Percentiles rank a stretch among this genome's conserved stretches.
Conservation (phyloP, 2,329 filamentous ascomycete species). For the Chaetomium olivaceum region DNA sequence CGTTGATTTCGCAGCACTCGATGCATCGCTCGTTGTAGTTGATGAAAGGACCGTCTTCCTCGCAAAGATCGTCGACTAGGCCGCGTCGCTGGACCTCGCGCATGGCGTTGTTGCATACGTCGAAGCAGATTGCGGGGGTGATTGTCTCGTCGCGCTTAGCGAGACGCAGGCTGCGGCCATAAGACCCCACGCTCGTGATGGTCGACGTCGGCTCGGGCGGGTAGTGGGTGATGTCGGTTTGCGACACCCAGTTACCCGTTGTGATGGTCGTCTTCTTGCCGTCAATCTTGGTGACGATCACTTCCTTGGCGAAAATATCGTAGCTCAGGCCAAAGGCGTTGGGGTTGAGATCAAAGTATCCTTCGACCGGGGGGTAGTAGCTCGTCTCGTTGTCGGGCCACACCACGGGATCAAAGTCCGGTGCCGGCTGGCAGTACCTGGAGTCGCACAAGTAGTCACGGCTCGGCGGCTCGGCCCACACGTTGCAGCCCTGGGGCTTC, state of each 20-base stretch:
- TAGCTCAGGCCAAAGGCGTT: slow-evolving; percentile 62
- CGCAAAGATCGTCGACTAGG: slow-evolving; percentile 51
- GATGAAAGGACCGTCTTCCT: slow-evolving; percentile 46
- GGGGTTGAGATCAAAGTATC: slow-evolving; percentile 67
- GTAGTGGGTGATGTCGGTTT: slow-evolving; percentile 49
- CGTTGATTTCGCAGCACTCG: too few species aligned
- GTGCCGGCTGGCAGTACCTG: slow-evolving; percentile 48
- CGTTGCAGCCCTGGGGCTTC: slow-evolving; percentile 51
- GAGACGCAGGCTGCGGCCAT: slow-evolving; percentile 30
- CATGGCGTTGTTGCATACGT: slow-evolving; percentile 52
- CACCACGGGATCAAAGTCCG: slow-evolving; percentile 37
- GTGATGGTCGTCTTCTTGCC: slow-evolving; percentile 47
- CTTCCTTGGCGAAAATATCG: slow-evolving; percentile 57
- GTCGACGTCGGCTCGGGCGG: slow-evolving; percentile 35
- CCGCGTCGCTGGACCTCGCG: slow-evolving; percentile 53
- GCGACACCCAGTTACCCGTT: slow-evolving; percentile 58
- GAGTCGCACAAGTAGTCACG: slow-evolving; percentile 51
- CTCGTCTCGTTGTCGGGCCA: slow-evolving; percentile 50
- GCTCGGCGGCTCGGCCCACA: slow-evolving; percentile 51
- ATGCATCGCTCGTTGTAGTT: slow-evolving; percentile 42
- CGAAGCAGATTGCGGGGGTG: slow-evolving; percentile 53
- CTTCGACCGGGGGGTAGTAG: slow-evolving; percentile 54
- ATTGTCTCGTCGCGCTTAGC: slow-evolving; percentile 45
- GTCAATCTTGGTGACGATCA: slow-evolving; percentile 39
- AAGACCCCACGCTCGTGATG: slow-evolving; percentile 17